phyloP scores from a whole-genome alignment of 1,284 basidiomycete genomes.

The Ganoderma multipileum region DNA sequence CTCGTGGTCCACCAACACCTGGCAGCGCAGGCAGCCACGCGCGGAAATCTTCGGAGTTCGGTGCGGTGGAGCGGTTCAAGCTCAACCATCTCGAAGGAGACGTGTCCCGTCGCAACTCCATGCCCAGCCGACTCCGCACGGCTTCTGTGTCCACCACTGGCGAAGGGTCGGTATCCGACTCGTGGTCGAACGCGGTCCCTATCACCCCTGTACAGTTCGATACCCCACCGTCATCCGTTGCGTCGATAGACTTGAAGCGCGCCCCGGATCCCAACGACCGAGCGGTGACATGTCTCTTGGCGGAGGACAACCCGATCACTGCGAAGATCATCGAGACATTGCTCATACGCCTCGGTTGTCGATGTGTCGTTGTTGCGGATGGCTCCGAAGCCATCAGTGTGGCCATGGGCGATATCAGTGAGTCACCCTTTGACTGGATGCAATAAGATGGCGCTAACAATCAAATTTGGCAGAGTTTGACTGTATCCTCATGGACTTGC shows the following conservation, averaged over 20 bases:
- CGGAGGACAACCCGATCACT: constrained; percentile 97
- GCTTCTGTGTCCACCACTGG: constrained; percentile 84
- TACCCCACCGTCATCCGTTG: constrained; percentile 80
- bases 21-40: constrained; percentile 66
- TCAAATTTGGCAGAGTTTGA: constrained; percentile 70
- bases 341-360: constrained; percentile 90
- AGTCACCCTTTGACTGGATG: constrained; percentile 44
- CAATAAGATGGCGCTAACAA: constrained; percentile 25
- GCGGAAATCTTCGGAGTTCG: constrained; percentile 86
- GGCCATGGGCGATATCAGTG: constrained; percentile 95
- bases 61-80: constrained; percentile 87
- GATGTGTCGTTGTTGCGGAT: constrained; percentile 93
- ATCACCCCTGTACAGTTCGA: constrained; percentile 61
- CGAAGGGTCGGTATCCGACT: constrained; percentile 78
- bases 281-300: constrained; percentile 90
- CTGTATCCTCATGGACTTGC: constrained; percentile 88
- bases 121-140: constrained; percentile 88
- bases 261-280: constrained; percentile 77
- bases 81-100: constrained; percentile 76
- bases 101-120: constrained; percentile 78
- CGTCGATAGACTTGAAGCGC: constrained; percentile 77
- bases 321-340: constrained; percentile 96
- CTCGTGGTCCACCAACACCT: constrained; percentile 79
- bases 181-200: constrained; percentile 68
- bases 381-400: constrained; percentile 97